A percentile compares a stretch with the other conserved stretches of the same genome.
Evolutionary conservation across 2,329 filamentous ascomycete genomes (phyloP).

Genomic region (Alternaria brassicicola): DNA sequence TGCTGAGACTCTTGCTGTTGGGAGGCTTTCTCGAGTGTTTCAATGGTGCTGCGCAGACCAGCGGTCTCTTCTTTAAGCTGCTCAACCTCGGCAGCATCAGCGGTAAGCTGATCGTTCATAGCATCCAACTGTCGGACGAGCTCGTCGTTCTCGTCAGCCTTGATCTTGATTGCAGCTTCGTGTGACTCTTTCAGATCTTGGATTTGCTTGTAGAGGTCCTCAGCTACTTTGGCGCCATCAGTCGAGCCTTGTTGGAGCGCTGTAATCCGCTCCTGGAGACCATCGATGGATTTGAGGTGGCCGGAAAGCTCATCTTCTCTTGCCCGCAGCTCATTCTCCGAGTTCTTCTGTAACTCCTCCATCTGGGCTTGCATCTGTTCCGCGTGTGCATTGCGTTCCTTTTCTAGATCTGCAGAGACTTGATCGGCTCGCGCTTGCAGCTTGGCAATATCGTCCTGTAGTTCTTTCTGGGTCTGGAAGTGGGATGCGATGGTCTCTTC

Average conservation of each 20-base stretch:
- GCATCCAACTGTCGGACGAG: slow-evolving; percentile 42
- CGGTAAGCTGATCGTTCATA: slow-evolving; percentile 43
- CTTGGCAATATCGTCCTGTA: slow-evolving; percentile 34
- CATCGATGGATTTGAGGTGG: slow-evolving; percentile 41
- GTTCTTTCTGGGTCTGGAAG: slow-evolving; percentile 28
- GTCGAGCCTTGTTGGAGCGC: slow-evolving; percentile 43
- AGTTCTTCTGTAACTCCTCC: slow-evolving; percentile 36
- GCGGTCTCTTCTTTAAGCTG: slow-evolving; percentile 38
- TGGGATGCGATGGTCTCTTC: slow-evolving; percentile 41
- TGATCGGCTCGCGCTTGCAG: slow-evolving; percentile 42
- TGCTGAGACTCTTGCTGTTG: slow-evolving; percentile 38
- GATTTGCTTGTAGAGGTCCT: slow-evolving; percentile 43
- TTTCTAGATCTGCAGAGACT: slow-evolving; percentile 34
- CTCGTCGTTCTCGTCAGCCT: slow-evolving; percentile 41
- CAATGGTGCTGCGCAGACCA: slow-evolving; percentile 39
- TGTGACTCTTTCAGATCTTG: slow-evolving; percentile 40
- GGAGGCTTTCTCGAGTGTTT: slow-evolving; percentile 40
- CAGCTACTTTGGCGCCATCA: slow-evolving; percentile 38
- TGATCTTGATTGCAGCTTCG: slow-evolving; percentile 37
- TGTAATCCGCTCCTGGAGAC: slow-evolving; percentile 42
- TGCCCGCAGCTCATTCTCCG: slow-evolving; percentile 27
- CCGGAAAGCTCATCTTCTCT: slow-evolving; percentile 40
- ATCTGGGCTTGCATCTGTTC: slow-evolving; percentile 36
- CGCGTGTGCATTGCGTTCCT: slow-evolving; percentile 36
- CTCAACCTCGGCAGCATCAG: slow-evolving; percentile 37